A percentile compares a stretch with the other conserved stretches of the same genome.
phyloP scores from a whole-genome alignment of 169 alveolate species.

The Miamiensis avidus region DNA sequence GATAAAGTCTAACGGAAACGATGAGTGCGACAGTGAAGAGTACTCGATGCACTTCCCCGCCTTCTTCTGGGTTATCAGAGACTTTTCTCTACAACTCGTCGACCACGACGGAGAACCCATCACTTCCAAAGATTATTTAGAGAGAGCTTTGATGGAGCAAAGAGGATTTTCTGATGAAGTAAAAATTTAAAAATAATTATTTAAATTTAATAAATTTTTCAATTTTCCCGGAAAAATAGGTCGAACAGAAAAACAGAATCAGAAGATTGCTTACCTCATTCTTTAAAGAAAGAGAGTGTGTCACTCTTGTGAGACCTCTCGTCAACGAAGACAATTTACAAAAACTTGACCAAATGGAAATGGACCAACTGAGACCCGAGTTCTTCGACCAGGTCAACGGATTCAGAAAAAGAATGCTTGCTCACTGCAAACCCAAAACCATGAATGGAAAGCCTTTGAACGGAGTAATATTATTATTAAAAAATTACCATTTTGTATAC shows the following conservation, averaged over 20 bases:
- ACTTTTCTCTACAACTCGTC: slow-evolving; percentile 71
- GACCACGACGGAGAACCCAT: slow-evolving; percentile 73
- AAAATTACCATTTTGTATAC: no score
- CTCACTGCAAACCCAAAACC: slow-evolving; percentile 61
- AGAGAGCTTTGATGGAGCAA: slow-evolving; percentile 56
- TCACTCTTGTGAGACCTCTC: slow-evolving; percentile 77
- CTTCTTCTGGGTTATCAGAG: slow-evolving; percentile 87
- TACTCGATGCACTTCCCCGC: slow-evolving; percentile 74
- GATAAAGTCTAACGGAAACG: slow-evolving; percentile 43
- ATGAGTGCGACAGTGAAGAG: slow-evolving; percentile 69
- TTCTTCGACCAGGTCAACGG: slow-evolving; percentile 70
- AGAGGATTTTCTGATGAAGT: slow-evolving; percentile 46
- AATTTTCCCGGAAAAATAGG: background rate
- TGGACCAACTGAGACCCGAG: slow-evolving; percentile 73
- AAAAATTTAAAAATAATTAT: no score
- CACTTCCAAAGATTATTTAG: slow-evolving; percentile 70
- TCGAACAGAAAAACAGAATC: slow-evolving; percentile 71
- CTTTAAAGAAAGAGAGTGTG: slow-evolving; percentile 84
- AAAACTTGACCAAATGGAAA: slow-evolving; percentile 69
- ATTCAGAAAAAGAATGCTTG: slow-evolving; percentile 65
- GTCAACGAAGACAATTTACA: slow-evolving; percentile 75
- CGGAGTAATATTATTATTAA: slow-evolving; percentile 37
- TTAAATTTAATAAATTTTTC: no score
- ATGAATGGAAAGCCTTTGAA: slow-evolving; percentile 74
- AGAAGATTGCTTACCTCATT: slow-evolving; percentile 71